phyloP scores from a whole-genome alignment of 306 rosid genomes.

The Cucumis hystrix region DNA sequence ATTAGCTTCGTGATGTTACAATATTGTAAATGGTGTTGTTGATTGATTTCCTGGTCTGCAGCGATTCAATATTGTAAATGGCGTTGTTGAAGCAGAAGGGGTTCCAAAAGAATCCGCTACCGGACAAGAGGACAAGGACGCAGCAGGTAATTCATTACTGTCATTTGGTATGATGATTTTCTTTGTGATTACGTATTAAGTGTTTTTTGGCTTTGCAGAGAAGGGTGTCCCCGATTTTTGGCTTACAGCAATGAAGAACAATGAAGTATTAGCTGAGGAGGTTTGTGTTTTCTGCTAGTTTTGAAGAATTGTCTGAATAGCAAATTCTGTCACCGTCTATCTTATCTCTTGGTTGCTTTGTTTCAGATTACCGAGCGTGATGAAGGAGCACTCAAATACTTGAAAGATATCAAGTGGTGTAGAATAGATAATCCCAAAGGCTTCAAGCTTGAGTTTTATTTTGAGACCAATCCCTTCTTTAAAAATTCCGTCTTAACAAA shows the following conservation, averaged over 20 bases:
- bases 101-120: slow-evolving; percentile 21
- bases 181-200: not conserved
- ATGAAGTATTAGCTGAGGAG: slow-evolving; percentile 83
- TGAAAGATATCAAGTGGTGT: slow-evolving; percentile 76
- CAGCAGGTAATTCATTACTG: slow-evolving; percentile 24
- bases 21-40: not conserved
- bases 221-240: slow-evolving; percentile 83
- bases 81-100: slow-evolving; percentile 59
- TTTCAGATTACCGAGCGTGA: slow-evolving; percentile 72
- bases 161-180: not conserved
- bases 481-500: slow-evolving; percentile 64
- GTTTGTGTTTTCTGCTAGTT: slow-evolving; percentile 18
- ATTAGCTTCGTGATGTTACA: not conserved
- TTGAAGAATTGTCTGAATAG: not conserved
- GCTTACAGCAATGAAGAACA: slow-evolving; percentile 85
- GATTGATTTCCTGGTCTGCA: slow-evolving; percentile 9
- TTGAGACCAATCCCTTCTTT: slow-evolving; percentile 65
- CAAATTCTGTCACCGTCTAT: not conserved
- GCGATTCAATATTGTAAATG: slow-evolving; percentile 72
- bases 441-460: slow-evolving; percentile 76
- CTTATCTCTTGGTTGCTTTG: too few species aligned
- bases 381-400: slow-evolving; percentile 75
- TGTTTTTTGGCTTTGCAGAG: slow-evolving; percentile 23
- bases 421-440: slow-evolving; percentile 76
- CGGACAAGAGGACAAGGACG: slow-evolving; percentile 27